Evolutionary conservation across 2,329 filamentous ascomycete genomes (phyloP), one percentile per base, ranked within the genome.

Genomic region (Colletotrichum euphorbiae): DNA sequence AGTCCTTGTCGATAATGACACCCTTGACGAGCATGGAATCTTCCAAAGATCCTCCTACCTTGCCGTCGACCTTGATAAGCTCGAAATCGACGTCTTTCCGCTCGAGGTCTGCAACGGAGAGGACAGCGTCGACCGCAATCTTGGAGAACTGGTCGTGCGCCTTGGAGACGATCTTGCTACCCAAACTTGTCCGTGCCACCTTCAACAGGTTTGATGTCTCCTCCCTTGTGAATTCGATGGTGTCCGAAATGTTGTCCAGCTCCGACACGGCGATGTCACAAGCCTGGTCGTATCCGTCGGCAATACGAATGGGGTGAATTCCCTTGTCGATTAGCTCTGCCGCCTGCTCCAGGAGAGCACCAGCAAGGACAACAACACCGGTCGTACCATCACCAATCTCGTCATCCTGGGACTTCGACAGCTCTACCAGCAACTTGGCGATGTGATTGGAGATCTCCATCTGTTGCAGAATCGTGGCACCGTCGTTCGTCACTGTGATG

Each of bases 391-490:
- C 96, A 77, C 96, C 96, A 76, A 99, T 99, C 83, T 99, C 96
- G 75, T 98, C 95, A 77, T 99, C 96, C 80, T 99, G 96, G 43
- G 96, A 98, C 84, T 97, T 98, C 72, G 96, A 98, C 45, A 99
- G 90, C 79, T 98, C 95, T 56, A 99, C 96, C 69, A 99, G 85
- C 58, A 99, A 87, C 84, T 98, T 98, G 71, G 96, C 96, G 70
- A 99, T 94, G 81, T 98, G 95, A 86, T 99, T 98, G 74, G 93
- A 93, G 74, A 99, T 95, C 84, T 99, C 96, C 96, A 99, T 99
- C 87, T 97, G 94, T 75, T 93, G 91, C 73, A 99, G 86, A 76
- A 99, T 99, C 51, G 96, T 99, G 62, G 97, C 97, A 76, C 96
- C 96, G 83, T 99, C 96, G 84, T 99, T 99, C 74, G 96, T 99